Percentiles rank a stretch among this genome's conserved stretches.
Conservation (phyloP, 768 basidiomycete genomes). For the Lentinula detonsa region DNA sequence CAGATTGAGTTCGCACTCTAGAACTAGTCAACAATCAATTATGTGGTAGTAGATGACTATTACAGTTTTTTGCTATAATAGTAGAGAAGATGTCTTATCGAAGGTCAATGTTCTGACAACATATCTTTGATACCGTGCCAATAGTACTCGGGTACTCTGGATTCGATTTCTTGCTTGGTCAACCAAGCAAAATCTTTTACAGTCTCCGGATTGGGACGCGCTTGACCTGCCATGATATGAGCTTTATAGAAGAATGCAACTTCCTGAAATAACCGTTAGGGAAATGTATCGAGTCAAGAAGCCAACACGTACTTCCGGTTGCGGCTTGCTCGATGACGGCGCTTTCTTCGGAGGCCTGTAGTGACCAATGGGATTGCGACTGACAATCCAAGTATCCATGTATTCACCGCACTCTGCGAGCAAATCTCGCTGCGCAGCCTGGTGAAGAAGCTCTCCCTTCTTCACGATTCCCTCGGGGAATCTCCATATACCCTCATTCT, state of each 20-base stretch:
- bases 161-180: constrained; percentile 84
- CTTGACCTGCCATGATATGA: constrained; percentile 88
- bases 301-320: constrained; percentile 30
- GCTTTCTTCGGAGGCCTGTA: constrained; percentile 43
- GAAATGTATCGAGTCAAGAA: not conserved
- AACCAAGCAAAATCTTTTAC: constrained; percentile 88
- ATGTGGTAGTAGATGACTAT: too few relatives aligned
- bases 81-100: not conserved
- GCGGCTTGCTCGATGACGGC: constrained; percentile 17
- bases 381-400: constrained; percentile 95
- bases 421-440: constrained; percentile 73
- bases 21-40: too few relatives aligned
- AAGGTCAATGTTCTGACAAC: constrained; percentile 57
- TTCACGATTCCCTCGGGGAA: constrained; percentile 69
- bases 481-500: constrained; percentile 61
- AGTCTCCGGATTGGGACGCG: constrained; percentile 44
- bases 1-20: too few relatives aligned
- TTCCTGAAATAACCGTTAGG: constrained; percentile 35
- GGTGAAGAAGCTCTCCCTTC: constrained; percentile 68
- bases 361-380: constrained; percentile 81
- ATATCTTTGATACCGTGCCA: constrained; percentile 79
- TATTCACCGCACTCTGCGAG: constrained; percentile 65
- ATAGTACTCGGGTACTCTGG: constrained; percentile 60
- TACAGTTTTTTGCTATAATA: not conserved
- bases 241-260: constrained; percentile 89